Evolutionary conservation across 441 rosid genomes (phyloP), one percentile per base, ranked within the genome.

Genomic region (Arabidopsis hybrid): DNA sequence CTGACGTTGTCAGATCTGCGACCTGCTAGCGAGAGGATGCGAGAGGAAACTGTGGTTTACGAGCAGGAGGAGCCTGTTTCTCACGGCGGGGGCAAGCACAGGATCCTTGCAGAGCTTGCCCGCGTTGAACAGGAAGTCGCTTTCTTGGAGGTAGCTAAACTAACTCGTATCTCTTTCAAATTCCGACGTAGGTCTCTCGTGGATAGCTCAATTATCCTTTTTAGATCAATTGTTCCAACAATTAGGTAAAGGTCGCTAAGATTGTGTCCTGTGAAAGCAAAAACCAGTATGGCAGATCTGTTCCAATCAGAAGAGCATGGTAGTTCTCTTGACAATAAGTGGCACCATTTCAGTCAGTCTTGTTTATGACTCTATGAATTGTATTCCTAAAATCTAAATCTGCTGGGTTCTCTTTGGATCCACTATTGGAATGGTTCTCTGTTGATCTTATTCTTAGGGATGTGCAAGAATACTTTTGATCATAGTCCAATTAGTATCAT

Each of bases 51-150:
- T 63, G 46, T 1, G 26, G 68, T 14, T n/a, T 29, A 64, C 52
- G 59, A 58, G 71, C 64, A 72, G 49, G 85, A 77, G 49, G 85
- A 77, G 9, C 79, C 60, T 58, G 82, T 69, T 62, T 77, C 83
- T 61, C 63, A 59, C 10, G 75, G 73, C 2, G 92, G 86, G 9
- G 89, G 93, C 57, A 86, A 76, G 83, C 89, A 89, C 76, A 83
- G 84, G 78, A 76, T 89, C 72, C 86, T 83, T 36, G 93, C 93
- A 2, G 91, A 89, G 72, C 84, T 85, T 71, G 83, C 82, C 78
- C 87, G 89, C 35, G 84, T 85, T 60, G 84, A 87, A 62, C 91
- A 89, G 69, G 93, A 89, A 67, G 62, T 81, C 56, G 73, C 3
- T 18, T 89, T 82, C 80, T 73, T 89, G 52, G 81, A 89, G 89